Base-by-base conservation (phyloP, 352 stramenopile species). In the Pythium myriotylum region DNA sequence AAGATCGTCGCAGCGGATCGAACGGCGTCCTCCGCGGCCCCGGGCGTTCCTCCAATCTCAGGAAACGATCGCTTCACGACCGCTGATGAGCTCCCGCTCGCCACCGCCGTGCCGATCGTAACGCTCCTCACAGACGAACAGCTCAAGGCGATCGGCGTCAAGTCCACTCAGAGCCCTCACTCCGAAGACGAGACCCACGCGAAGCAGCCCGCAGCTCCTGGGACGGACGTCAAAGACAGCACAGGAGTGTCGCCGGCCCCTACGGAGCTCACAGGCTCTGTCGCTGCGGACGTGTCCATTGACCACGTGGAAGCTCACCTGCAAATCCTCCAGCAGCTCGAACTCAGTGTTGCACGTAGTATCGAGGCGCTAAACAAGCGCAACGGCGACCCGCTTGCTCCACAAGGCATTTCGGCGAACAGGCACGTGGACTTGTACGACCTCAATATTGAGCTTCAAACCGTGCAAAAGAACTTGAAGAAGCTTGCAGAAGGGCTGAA, bases 291-390 rank as follows among this genome's bases (percentile, higher is more conserved):
- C 45, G 56, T 88, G 2, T 90, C 84, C 4, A 93, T 93, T 39
- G 74, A 90, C 55, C 80, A 89, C 60, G 81, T 93, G 7, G 81
- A 88, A 55, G 77, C 84, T 19, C 84, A 93, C 72, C 59, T 93
- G 9, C 74, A 86, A 19, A 86, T 93, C 59, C 59, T 93, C 16
- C 77, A 89, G 61, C 70, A 90, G 47, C 64, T 93, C 2, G 81
- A 91, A 51, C 69, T 81, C 9, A 81, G 73, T 33, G 81, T 93
- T 32, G 80, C 72, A n/a, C 74, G 77, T 62, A 91, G 84, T 59
- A 73, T 93, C 48, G 73, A 80, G 8, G 46, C 61, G n/a, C 58
- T 68, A 26, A 62, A 82, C 24, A 74, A 81, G 9, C 59, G 50
- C 53, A 72, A 75, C 23, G 16, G 41, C 20, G 65, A 67, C 32